Conservation (phyloP, 148 eudicot genomes). For the Rhododendron ferrugineum region DNA sequence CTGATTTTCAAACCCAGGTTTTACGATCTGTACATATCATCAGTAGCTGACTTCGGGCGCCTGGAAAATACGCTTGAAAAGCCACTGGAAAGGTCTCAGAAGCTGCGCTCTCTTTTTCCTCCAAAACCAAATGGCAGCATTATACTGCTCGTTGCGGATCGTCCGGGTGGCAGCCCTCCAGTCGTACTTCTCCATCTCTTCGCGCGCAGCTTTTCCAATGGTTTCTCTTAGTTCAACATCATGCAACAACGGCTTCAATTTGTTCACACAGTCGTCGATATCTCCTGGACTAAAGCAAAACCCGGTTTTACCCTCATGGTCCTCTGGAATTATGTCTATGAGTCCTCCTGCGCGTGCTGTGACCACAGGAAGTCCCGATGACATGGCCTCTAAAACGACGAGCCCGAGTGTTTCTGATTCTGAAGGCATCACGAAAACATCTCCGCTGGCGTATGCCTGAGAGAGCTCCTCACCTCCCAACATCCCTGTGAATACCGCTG, state of each 20-base stretch:
- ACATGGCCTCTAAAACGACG: slow-evolving; percentile 93
- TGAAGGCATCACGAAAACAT: slow-evolving; percentile 86
- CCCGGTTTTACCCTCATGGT: slow-evolving; percentile 71
- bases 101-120: slow-evolving; percentile 59
- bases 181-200: slow-evolving; percentile 85
- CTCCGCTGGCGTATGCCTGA: slow-evolving; percentile 91
- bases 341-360: slow-evolving; percentile 94
- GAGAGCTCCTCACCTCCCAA: slow-evolving; percentile 87
- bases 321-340: slow-evolving; percentile 73
- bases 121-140: slow-evolving; percentile 95
- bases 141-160: slow-evolving; percentile 75
- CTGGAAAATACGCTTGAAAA: slow-evolving; percentile 34
- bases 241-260: slow-evolving; percentile 55
- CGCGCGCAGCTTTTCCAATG: slow-evolving; percentile 73
- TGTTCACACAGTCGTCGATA: slow-evolving; percentile 64
- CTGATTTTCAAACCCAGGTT: background rate
- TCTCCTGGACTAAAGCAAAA: slow-evolving; percentile 70
- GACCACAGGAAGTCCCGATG: slow-evolving; percentile 85
- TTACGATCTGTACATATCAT: slow-evolving; percentile 8
- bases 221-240: slow-evolving; percentile 51
- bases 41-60: slow-evolving; percentile 42
- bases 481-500: slow-evolving; percentile 87
- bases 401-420: slow-evolving; percentile 92
- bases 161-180: slow-evolving; percentile 79
- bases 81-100: slow-evolving; percentile 65